Percentiles rank a stretch among this genome's conserved stretches.
phyloP scores from a whole-genome alignment of 345 rosid genomes.

The Odontarrhena argentea region DNA sequence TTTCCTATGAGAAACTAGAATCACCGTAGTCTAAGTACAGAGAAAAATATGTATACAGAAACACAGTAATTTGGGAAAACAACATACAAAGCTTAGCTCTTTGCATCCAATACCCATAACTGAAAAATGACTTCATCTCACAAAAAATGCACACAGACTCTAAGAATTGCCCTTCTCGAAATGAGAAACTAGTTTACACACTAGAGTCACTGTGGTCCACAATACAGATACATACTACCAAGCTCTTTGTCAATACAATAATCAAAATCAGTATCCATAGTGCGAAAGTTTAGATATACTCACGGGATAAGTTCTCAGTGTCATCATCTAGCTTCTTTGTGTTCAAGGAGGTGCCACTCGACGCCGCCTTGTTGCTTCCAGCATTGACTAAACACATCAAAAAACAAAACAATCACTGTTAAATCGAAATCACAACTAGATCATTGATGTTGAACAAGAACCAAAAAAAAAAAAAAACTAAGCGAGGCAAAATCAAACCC shows the following conservation, averaged over 20 bases:
- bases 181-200: not conserved
- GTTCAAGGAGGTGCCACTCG: constrained; percentile 86
- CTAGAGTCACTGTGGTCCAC: not conserved
- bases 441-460: not conserved
- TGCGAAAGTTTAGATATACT: constrained; percentile 42
- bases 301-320: constrained; percentile 90
- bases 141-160: not conserved
- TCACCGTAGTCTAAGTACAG: not conserved
- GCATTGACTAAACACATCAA: constrained; percentile 58
- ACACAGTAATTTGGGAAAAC: not conserved
- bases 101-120: not conserved
- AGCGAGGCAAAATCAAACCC: not conserved
- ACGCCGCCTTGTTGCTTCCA: constrained; percentile 90
- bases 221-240: not conserved
- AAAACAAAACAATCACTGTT: not conserved
- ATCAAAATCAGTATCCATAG: not conserved
- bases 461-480: not conserved
- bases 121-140: not conserved
- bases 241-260: not conserved
- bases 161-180: not conserved
- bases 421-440: not conserved
- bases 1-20: not conserved
- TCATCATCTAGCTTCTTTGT: constrained; percentile 97
- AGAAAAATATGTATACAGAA: not conserved
- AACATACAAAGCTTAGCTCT: not conserved